Percentiles rank a stretch among this genome's conserved stretches.
These are phyloP conservation scores for Diaporthe sp. DNA, from an alignment of 2,329 filamentous ascomycete species.

Conservation along the genomic window DNA sequence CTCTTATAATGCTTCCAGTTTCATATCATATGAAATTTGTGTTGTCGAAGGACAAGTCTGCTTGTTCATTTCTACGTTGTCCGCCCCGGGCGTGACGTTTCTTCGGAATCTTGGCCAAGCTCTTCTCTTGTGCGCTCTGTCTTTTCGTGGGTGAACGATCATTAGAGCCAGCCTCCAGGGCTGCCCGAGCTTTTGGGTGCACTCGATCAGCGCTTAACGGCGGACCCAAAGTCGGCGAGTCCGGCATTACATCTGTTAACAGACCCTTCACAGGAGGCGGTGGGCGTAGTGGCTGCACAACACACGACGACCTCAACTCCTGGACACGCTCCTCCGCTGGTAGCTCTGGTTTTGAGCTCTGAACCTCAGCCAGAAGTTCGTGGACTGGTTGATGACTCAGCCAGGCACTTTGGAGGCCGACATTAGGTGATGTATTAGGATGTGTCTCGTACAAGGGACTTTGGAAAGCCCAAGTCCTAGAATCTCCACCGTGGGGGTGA, in stretches of 20 bases:
- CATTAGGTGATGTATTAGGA: background rate
- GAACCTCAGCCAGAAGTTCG: conserved; percentile 17
- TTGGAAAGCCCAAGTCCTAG: background rate
- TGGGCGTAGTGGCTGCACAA: conserved; percentile 1
- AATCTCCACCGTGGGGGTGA: background rate
- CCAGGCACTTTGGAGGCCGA: background rate
- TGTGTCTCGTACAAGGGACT: background rate
- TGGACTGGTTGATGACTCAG: background rate
- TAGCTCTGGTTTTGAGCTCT: background rate
- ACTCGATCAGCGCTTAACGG: background rate
- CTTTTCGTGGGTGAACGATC: background rate
- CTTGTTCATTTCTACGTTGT: background rate
- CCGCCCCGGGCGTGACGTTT: background rate
- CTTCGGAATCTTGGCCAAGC: no score
- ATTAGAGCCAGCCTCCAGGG: background rate
- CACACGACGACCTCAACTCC: conserved; percentile 2
- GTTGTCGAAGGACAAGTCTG: background rate
- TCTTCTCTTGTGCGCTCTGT: background rate
- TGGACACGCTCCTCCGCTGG: background rate
- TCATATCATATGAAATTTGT: conserved; percentile 1
- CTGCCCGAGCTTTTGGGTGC: background rate
- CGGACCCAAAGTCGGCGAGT: conserved; percentile 11
- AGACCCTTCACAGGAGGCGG: background rate
- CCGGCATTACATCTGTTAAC: background rate
- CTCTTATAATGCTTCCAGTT: no score